Evolutionary conservation across 75 land plant species (phyloP), one percentile per base, ranked within the genome.

Genomic region (Azolla pinnata): DNA sequence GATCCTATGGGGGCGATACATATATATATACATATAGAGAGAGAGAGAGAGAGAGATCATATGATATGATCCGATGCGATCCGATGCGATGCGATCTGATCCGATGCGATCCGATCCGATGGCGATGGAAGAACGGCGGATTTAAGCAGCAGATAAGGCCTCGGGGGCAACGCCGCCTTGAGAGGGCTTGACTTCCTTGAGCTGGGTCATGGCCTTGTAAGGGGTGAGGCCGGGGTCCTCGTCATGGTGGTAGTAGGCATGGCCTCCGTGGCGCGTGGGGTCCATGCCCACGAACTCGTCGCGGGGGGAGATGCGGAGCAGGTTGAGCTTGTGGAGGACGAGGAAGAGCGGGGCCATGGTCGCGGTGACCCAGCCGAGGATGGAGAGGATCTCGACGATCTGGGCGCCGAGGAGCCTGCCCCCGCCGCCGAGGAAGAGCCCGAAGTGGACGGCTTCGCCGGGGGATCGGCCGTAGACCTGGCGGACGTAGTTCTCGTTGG

Each of bases 401-500:
- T 46, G 49, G 4, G 49, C 49, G 14, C 4, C 21, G 4, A 46
- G 14, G 2, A 46, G 49, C 21, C 2, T 3, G 23, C 49, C n/a
- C 26, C 78, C 78, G 3, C 78, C 78, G 14, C 78, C 78, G 68
- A 75, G 32, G 49, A 75, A 62, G 29, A 68, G 20, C 1, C 58
- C 65, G 50, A 19, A 33, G 44, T 54, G 42, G 19, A 0, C 16
- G 2, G 46, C 30, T 18, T 19, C 0, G n/a, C n/a, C n/a, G n/a
- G n/a, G n/a, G 16, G 14, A 23, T 1, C 68, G 45, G 0, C 62
- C 31, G 56, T 81, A 81, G 3, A 57, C 74, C 24, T 81, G 31
- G 44, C 26, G 42, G 17, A 82, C 84, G 60, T 76, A 80, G 49
- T 78, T 56, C 60, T 90, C 59, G 44, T 73, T 70, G 0, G 92